Base-by-base conservation (phyloP, 495 filamentous ascomycete species). In the Penicillium alfredii region DNA sequence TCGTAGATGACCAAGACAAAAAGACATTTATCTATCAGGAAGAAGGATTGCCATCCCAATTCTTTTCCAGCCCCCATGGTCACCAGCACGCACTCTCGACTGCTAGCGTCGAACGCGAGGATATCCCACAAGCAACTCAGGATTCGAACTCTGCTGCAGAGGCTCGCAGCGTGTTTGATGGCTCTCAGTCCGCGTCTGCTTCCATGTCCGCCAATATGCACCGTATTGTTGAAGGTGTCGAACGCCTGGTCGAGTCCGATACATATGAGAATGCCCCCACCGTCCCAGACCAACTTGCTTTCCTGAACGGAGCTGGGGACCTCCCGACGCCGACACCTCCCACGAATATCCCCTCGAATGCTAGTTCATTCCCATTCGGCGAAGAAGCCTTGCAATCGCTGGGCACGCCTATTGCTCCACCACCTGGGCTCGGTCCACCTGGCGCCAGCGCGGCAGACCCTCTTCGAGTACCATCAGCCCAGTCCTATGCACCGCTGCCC, bases 141-240 rank as follows among this genome's bases (percentile, higher is more conserved):
- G 53, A 61, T 27, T 36, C 51, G 1, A 57, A 53, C 18, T 47
- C 60, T 22, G 48, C 51, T 12, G 46, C 47, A 2, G 68, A 72
- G 30, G 51, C 49, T 19, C 53, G 52, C 26, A 66, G 63, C 41
- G 47, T 59, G 21, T 64, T 63, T 38, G 63, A 56, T 21, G 65
- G 54, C 30, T 73, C 70, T 24, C 69, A 71, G 37, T 65, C 68
- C 4, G 64, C 66, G 20, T 65, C 67, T 3, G 58, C 58, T 11
- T 69, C 69, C 1, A 60, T 72, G 48, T 66, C 64, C 10, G 64
- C 63, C 15, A 67, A 65, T 30, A 76, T 78, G 72, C 60, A 74
- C 35, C 65, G 65, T 4, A 85, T 84, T 60, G 80, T 84, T 9
- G 79, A 86, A 32, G 64, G 53, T 16, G 63, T 71, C 6, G 67